Evolutionary conservation across 2,329 filamentous ascomycete species (phyloP), one percentile per base, ranked within the genome.

Genomic region (Clonostachys sp.): DNA sequence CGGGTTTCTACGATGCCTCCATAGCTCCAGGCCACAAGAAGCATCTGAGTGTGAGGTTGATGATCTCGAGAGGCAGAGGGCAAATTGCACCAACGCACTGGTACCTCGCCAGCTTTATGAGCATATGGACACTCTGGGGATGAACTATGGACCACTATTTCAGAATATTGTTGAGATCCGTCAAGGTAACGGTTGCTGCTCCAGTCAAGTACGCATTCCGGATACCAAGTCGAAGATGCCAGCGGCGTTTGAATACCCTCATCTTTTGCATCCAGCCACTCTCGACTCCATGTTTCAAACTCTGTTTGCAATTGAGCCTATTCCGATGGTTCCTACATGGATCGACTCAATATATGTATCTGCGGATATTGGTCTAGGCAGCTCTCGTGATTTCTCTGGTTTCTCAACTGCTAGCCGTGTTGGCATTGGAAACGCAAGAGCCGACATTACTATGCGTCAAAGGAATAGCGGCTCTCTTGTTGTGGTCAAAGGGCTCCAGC

Each of bases 261-360:
- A 81, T 51, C 48, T 80, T 5, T 70, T 83, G n/a, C 80, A 83
- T 51, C 80, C 80, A 0, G 71, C 75, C 5, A 80, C 78, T 0
- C 63, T 83, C 12, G 80, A 83, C 52, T 62, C 74, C 4, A 72
- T 81, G 58, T 72, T 83, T 20, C 80, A 83, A 47, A 69, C 70
- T 1, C 63, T 76, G 1, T 72, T 81, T 45, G 65, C 68, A 6
- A 61, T 78, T 4, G 64, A 70, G 5, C 61, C 64, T 4, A 60
- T 62, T 10, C 66, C 73, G 3, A 80, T 78, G 74, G 69, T 80
- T 0, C 76, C 77, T 0, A 71, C 70, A 0, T 67, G 60, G 16
- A 66, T 78, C 40, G 60, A 66, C 5, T 72, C 66, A 35, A 55
- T 80, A 5, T 76, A 70, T 44, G 58, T 80, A n/a, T 70, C 74